Conservation (phyloP, 169 alveolate genomes). For the Eimeria necatrix region DNA sequence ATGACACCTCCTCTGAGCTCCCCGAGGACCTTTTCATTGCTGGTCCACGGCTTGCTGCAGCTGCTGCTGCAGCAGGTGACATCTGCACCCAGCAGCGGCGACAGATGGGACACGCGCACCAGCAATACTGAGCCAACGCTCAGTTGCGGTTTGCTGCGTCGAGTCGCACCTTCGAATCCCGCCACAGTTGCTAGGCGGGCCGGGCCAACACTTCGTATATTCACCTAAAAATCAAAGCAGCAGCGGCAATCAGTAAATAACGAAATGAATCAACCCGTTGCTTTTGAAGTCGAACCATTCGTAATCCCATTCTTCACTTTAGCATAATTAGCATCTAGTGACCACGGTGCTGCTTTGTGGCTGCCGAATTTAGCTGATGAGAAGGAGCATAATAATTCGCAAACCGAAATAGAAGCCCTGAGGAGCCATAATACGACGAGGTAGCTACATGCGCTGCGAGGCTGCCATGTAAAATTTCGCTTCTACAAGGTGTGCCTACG, state of each 20-base stretch:
- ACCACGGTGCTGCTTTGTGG: no score
- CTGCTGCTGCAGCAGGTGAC: slow-evolving; percentile 73
- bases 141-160: slow-evolving; percentile 70
- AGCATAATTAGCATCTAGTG: no score
- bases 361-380: no score
- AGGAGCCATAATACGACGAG: no score
- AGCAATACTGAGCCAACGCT: slow-evolving; percentile 68
- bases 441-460: no score
- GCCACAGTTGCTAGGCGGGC: slow-evolving; percentile 66
- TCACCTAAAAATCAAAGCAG: slow-evolving; percentile 28
- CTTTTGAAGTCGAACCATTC: no score
- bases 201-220: slow-evolving; percentile 57
- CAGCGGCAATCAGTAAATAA: no score
- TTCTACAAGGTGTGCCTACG: background rate
- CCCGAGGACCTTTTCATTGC: slow-evolving; percentile 70
- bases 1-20: slow-evolving; percentile 71
- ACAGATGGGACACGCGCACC: slow-evolving; percentile 42
- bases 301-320: no score
- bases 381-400: no score
- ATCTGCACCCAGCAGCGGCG: slow-evolving; percentile 73
- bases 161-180: slow-evolving; percentile 77
- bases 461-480: no score
- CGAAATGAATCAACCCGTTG: no score
- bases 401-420: no score
- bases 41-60: slow-evolving; percentile 80